Base-by-base conservation (phyloP, 2,329 filamentous ascomycete genomes). In the Pseudomassariella vexata region DNA sequence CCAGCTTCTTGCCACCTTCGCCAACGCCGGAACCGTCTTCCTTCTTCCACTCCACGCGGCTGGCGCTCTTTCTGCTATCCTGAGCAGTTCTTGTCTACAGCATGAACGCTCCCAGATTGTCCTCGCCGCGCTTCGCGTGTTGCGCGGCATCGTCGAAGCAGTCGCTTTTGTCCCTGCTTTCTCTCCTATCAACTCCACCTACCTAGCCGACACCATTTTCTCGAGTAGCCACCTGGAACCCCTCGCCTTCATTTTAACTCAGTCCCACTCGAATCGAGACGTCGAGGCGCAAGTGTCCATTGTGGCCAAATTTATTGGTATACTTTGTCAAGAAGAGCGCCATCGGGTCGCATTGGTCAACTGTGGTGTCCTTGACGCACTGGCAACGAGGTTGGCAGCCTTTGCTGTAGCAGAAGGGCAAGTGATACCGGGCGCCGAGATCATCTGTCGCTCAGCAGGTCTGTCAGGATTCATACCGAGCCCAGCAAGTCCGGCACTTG, bases 1-100 rank as follows among this genome's bases (percentile, higher is more conserved):
- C 23, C 79, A 94, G 42, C 73, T 95, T n/a, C 65, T 94, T 21
- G 81, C 82, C 28, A 92, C 85, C 56, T 76, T 96, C 51, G 85
- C 87, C 36, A 81, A 84, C 60, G 88, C 84, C 44, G 89, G 90
- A 5, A 76, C 86, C 26, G 66, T 81, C 11, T 95, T 92, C 56
- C 72, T 95, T 24, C 62, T 70, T 6, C 84, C 88, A 11, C 66
- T 96, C 18, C 68, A 87, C 39, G 73, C 79, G 17, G 79, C 79
- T 33, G 68, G 70, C 36, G 69, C 79, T 8, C 63, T 94, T n/a
- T 70, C 78, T 6, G 72, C 75, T n/a, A 68, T 94, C 35, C 64
- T 94, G 36, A 65, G 75, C 44, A 76, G 79, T 38, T 63, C 88
- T n/a, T 80, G 82, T 24, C 79, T 82, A 0, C 62, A 59, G 35